Conservation (phyloP, 805 yeast genomes). For the Myxozyma geophila region DNA sequence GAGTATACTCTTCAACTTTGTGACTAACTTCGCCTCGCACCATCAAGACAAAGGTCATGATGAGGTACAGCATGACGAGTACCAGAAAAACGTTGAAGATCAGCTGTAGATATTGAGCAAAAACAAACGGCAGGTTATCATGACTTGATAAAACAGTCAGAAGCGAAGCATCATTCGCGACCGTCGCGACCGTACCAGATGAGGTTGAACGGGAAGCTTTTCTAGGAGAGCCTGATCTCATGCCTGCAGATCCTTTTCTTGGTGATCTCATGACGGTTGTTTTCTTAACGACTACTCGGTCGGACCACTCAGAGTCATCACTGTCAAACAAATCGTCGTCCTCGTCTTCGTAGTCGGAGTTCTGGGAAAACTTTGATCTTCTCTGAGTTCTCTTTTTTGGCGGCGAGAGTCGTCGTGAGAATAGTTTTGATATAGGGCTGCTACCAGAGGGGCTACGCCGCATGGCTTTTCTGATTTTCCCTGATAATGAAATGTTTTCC, state of each 20-base stretch:
- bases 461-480: slow-evolving; percentile 7
- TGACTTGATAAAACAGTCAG: slow-evolving; percentile 30
- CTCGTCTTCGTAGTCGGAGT: slow-evolving; percentile 14
- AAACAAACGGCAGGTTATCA: slow-evolving; percentile 53
- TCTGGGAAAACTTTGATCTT: not conserved
- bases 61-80: slow-evolving; percentile 55
- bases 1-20: slow-evolving; percentile 66
- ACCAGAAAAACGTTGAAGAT: slow-evolving; percentile 60
- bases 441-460: slow-evolving; percentile 6
- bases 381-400: slow-evolving; percentile 1
- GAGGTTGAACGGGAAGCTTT: slow-evolving; percentile 11
- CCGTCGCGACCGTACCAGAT: not conserved
- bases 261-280: slow-evolving; percentile 31
- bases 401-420: slow-evolving; percentile 12
- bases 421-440: slow-evolving; percentile 15
- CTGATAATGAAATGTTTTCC: slow-evolving; percentile 3
- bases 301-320: slow-evolving; percentile 28
- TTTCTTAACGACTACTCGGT: slow-evolving; percentile 24
- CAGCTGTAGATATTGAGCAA: slow-evolving; percentile 68
- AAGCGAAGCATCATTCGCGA: slow-evolving; percentile 7
- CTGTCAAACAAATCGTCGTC: slow-evolving; percentile 19
- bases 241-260: slow-evolving; percentile 17
- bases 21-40: slow-evolving; percentile 70
- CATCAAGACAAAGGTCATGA: slow-evolving; percentile 58
- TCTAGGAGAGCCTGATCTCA: slow-evolving; percentile 39